Conservation (phyloP, 1,284 basidiomycete species). For the Ceratobasidium sp. region DNA sequence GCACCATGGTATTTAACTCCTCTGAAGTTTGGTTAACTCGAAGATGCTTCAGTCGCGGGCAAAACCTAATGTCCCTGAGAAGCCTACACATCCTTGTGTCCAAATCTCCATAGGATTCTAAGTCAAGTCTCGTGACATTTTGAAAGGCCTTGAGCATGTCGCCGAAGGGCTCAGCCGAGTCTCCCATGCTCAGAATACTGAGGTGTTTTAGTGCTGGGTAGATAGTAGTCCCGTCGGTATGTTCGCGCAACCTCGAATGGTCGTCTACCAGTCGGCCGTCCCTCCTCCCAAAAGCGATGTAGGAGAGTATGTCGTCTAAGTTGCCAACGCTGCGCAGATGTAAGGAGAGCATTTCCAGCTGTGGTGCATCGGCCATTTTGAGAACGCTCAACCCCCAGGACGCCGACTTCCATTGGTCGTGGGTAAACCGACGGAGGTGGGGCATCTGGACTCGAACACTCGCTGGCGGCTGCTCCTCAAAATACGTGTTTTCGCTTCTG, state of each 20-base stretch:
- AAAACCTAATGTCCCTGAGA: not conserved
- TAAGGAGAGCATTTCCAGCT: slow-evolving; percentile 5
- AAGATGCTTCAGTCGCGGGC: slow-evolving; percentile 15
- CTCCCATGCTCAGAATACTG: too few relatives aligned
- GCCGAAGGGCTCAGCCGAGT: slow-evolving; percentile 15
- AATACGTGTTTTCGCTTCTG: not conserved
- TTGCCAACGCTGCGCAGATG: not conserved
- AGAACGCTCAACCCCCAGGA: slow-evolving; percentile 18
- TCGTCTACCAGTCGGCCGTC: too few relatives aligned
- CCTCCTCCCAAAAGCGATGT: not conserved
- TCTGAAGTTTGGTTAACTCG: not conserved
- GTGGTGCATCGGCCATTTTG: slow-evolving; percentile 26
- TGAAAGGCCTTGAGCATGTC: not conserved
- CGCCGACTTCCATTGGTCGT: not conserved
- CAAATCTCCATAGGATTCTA: not conserved
- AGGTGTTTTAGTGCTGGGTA: slow-evolving; percentile 13
- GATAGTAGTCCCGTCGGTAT: not conserved
- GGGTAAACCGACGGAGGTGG: slow-evolving; percentile 4
- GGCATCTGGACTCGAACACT: not conserved
- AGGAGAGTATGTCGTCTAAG: not conserved
- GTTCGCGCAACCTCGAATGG: not conserved
- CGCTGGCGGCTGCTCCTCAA: not conserved
- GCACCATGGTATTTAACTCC: not conserved
- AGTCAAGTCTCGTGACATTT: not conserved
- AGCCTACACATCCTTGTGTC: not conserved